phyloP scores from a whole-genome alignment of 495 filamentous ascomycete genomes.

The Polyplosphaeria fusca region DNA sequence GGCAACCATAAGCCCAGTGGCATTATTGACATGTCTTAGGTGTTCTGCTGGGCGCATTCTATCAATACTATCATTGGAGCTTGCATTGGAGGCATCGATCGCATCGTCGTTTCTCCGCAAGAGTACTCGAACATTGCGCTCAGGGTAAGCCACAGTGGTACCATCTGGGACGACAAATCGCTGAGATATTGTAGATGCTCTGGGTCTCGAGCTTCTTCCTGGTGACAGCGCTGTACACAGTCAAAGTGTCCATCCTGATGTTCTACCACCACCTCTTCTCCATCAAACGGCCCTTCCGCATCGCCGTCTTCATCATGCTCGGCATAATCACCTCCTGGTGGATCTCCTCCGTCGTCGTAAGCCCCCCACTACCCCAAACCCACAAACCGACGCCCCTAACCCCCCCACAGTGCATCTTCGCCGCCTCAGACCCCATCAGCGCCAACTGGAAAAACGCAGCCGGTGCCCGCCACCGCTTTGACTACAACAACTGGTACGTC shows the following conservation, averaged over 20 bases:
- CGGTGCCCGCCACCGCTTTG: constrained; percentile 17
- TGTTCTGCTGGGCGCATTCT: constrained; percentile 18
- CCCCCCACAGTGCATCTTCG: background rate
- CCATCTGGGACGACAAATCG: background rate
- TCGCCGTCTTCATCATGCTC: constrained; percentile 3
- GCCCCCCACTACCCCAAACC: background rate
- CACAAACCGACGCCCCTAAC: background rate
- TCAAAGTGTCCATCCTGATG: constrained; percentile 19
- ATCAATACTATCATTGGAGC: constrained; percentile 19
- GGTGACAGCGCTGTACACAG: constrained; percentile 16
- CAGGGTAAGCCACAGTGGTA: background rate
- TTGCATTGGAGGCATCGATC: constrained; percentile 16
- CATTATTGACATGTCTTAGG: background rate
- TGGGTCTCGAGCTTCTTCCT: constrained; percentile 24
- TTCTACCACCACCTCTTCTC: constrained; percentile 25
- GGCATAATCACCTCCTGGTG: constrained; percentile 13
- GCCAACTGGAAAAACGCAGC: constrained; percentile 17
- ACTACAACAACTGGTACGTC: constrained; percentile 26
- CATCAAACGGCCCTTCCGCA: constrained; percentile 7
- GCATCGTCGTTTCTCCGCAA: constrained; percentile 9
- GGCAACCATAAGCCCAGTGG: background rate
- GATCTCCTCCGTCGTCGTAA: constrained; percentile 14
- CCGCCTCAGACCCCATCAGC: constrained; percentile 15
- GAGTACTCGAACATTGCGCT: constrained; percentile 23
- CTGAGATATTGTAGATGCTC: constrained; percentile 4